Base-by-base conservation (phyloP, 805 yeast genomes). In the Pichia kluyveri region DNA sequence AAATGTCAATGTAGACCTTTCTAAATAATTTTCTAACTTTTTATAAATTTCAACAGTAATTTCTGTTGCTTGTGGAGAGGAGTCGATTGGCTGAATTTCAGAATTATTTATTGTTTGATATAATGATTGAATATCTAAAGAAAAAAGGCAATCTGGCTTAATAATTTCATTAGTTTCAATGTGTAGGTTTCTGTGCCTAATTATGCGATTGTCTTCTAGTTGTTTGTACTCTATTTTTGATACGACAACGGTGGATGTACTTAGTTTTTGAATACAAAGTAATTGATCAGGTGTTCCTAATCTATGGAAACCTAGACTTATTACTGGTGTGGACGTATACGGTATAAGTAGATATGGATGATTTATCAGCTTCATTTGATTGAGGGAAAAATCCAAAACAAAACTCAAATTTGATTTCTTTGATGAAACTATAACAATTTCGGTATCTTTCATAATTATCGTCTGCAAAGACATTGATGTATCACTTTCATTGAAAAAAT, bases 401-500 rank as follows among this genome's bases (percentile, higher is more conserved):
- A 63, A 58, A 5, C 60, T 55, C n/a, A 69, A 47, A 2, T 60
- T 60, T 6, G 55, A 47, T 7, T 48, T 44, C 41, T 53, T 55
- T 0, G 73, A 69, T 37, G 61, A 55, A 1, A 70, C 51, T 19
- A 60, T 28, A 48, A 70, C 67, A 3, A 56, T 37, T 10, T 48
- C 23, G 26, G 43, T 43, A 44, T 32, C 41, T n/a, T 48, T 40
- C 2, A 32, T 26, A 18, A 41, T 38, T 1, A 39, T 18, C 2
- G 72, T 58, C 2, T 60, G 53, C 46, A 83, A 48, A 45, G 60
- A 65, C 47, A 81, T 54, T 0, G 86, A 71, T 1, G 75, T 72
- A 54, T 86, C 95, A 0, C 60, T 53, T 8, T 74, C 69, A 40
- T 73, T 72, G 23, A 84, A 62, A 51, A 66, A 76, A 61, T 88